These are phyloP conservation scores for Solanum stenotomum DNA, from an alignment of 257 asterid species.

Conservation along the genomic window DNA sequence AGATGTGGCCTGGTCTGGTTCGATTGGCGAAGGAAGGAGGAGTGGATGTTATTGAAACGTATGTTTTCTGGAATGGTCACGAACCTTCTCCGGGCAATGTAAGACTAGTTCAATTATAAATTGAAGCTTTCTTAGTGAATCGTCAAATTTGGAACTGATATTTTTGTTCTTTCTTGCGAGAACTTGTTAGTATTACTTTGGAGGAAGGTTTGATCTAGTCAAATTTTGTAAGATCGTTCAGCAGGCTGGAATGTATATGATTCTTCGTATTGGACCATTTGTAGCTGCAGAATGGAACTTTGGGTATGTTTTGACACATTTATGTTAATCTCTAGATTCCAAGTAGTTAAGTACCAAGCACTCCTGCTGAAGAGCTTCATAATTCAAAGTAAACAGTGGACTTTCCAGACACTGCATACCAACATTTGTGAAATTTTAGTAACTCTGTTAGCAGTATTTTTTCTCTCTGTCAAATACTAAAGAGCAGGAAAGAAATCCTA, in stretches of 20 bases:
- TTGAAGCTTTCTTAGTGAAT: background rate
- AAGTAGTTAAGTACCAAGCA: background rate
- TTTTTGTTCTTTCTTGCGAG: background rate
- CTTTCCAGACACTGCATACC: background rate
- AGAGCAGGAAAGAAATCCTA: background rate
- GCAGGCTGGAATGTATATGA: conserved; percentile 65
- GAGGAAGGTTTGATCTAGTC: conserved; percentile 81
- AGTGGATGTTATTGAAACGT: conserved; percentile 70
- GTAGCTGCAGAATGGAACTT: conserved; percentile 95
- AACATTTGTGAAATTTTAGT: background rate
- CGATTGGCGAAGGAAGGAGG: conserved; percentile 86
- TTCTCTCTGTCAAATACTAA: background rate
- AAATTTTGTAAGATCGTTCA: conserved; percentile 76
- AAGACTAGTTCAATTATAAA: conserved; percentile 4
- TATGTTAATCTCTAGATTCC: background rate
- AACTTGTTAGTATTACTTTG: conserved; percentile 65
- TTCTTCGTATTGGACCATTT: conserved; percentile 89
- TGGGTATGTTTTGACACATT: conserved; percentile 35
- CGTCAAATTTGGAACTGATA: background rate
- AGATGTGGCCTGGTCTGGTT: conserved; percentile 95
- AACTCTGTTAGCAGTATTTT: background rate
- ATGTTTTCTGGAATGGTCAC: conserved; percentile 93
- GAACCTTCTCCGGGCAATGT: conserved; percentile 78
- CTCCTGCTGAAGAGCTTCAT: background rate
- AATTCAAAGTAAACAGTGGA: background rate